phyloP scores from a whole-genome alignment of 2,329 filamentous ascomycete species.

The Nectriaceae sp. region DNA sequence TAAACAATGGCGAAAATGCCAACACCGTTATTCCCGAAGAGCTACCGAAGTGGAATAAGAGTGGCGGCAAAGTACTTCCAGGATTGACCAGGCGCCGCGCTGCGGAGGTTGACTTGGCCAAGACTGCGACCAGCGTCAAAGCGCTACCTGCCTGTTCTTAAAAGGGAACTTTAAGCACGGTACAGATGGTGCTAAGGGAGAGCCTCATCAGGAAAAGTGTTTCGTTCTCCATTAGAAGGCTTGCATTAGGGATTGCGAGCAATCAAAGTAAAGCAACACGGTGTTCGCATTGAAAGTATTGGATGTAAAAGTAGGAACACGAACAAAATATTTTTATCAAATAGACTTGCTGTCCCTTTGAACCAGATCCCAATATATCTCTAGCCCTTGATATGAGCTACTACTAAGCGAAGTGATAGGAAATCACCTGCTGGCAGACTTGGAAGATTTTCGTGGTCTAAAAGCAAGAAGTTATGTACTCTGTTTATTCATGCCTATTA shows the following conservation, averaged over 20 bases:
- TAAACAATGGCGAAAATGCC: constrained; percentile 25
- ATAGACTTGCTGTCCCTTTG: neutral
- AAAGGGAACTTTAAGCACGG: neutral
- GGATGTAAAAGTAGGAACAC: no score
- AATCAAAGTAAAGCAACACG: no score
- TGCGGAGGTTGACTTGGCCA: constrained; percentile 44
- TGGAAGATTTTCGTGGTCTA: no score
- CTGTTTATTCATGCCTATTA: no score
- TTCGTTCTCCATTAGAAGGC: neutral
- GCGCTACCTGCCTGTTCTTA: constrained; percentile 16
- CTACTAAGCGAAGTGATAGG: no score
- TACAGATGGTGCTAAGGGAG: neutral
- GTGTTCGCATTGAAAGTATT: no score
- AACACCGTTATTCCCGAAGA: constrained; percentile 42
- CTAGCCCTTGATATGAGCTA: no score
- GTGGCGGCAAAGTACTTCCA: constrained; percentile 38
- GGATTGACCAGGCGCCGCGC: constrained; percentile 44
- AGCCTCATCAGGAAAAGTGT: neutral
- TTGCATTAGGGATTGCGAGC: no score
- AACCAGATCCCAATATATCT: constrained; percentile 1
- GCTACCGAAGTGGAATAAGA: constrained; percentile 50
- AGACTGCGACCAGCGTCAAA: constrained; percentile 9
- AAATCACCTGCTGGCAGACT: no score
- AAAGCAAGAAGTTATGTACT: no score
- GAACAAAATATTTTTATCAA: neutral